Evolutionary conservation across 176 grass and related monocot species (phyloP).

Genomic region (Ensete ventricosum): DNA sequence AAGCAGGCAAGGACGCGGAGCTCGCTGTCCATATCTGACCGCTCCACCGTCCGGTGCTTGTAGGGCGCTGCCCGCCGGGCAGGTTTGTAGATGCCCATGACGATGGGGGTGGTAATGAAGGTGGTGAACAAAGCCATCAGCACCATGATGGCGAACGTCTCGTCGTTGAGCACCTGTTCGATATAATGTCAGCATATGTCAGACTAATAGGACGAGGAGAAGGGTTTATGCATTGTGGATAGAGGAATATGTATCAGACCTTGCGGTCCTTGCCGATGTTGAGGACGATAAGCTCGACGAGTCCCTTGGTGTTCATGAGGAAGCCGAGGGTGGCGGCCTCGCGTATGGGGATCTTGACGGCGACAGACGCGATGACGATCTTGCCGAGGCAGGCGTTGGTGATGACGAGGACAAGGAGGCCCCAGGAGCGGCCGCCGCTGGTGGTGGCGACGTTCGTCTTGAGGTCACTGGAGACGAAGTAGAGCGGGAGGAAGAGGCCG

Average conservation of each 20-base stretch:
- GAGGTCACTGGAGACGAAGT: slow-evolving; percentile 61
- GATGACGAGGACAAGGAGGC: slow-evolving; percentile 40
- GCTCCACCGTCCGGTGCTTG: slow-evolving; percentile 46
- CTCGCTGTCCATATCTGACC: slow-evolving; percentile 31
- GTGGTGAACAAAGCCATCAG: slow-evolving; percentile 52
- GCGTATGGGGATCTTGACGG: slow-evolving; percentile 22
- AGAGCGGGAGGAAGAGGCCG: slow-evolving; percentile 47
- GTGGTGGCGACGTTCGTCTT: slow-evolving; percentile 55
- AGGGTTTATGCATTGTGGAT: neutral
- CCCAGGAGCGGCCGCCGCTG: slow-evolving; percentile 34
- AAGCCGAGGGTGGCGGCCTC: slow-evolving; percentile 41
- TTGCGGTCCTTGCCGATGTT: slow-evolving; percentile 53
- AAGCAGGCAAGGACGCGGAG: slow-evolving; percentile 57
- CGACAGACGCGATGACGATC: slow-evolving; percentile 25
- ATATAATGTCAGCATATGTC: neutral
- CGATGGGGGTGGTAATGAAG: slow-evolving; percentile 36
- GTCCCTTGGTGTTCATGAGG: slow-evolving; percentile 64
- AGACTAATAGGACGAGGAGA: neutral
- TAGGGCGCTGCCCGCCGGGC: slow-evolving; percentile 17
- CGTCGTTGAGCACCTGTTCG: slow-evolving; percentile 38
- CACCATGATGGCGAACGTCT: slow-evolving; percentile 47
- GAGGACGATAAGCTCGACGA: slow-evolving; percentile 56
- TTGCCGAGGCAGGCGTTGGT: slow-evolving; percentile 46
- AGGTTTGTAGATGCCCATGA: slow-evolving; percentile 37
- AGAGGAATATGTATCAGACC: neutral